Evolutionary conservation across 164 flowering plant genomes (phyloP).

Genomic region (Sedum album): DNA sequence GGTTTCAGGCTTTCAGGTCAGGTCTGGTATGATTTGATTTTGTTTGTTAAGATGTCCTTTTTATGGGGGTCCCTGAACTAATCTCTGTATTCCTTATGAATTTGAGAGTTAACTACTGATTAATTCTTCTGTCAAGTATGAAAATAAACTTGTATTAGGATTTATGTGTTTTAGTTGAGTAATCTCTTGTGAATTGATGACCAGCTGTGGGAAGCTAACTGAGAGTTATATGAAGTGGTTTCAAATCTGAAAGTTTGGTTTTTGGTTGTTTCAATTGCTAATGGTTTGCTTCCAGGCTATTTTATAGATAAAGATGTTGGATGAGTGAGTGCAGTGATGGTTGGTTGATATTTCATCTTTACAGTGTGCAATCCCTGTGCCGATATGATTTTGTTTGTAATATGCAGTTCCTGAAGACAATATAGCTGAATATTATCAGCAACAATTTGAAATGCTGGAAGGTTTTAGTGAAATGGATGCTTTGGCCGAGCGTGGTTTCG

Average conservation of each 20-base stretch:
- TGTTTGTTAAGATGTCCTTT: background rate
- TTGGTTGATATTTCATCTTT: background rate
- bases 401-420: constrained; percentile 63
- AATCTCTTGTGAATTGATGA: background rate
- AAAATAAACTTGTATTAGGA: background rate
- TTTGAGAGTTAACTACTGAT: background rate
- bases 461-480: constrained; percentile 91
- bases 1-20: no score
- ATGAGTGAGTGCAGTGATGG: background rate
- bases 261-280: background rate
- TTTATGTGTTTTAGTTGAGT: background rate
- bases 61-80: background rate
- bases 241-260: background rate
- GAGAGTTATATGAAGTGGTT: background rate
- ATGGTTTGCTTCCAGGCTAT: background rate
- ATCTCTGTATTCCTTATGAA: background rate
- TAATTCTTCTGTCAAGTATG: background rate
- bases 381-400: constrained; percentile 8
- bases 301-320: background rate
- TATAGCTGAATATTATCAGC: constrained; percentile 87
- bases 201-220: background rate
- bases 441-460: constrained; percentile 86
- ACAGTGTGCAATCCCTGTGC: background rate
- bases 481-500: constrained; percentile 66
- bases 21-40: background rate